Evolutionary conservation across 2,329 filamentous ascomycete species (phyloP), one percentile per base, ranked within the genome.

Genomic region (Cytospora mali): DNA sequence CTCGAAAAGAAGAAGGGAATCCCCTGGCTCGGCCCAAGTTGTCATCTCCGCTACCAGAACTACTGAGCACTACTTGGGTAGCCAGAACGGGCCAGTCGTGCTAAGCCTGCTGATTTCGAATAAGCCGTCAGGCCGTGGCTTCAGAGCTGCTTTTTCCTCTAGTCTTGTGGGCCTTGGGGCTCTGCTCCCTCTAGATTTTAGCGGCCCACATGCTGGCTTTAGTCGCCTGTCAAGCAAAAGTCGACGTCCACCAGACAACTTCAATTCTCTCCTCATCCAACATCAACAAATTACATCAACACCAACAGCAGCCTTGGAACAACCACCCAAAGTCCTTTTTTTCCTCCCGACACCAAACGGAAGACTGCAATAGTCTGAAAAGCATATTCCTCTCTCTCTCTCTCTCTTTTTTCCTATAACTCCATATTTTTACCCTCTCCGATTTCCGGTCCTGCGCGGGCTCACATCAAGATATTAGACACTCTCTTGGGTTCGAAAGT

Each of bases 31-130:
- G n/a, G n/a, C n/a, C n/a, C n/a, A n/a, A n/a, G n/a, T n/a, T n/a
- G n/a, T n/a, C n/a, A n/a, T n/a, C n/a, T n/a, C n/a, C n/a, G n/a
- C n/a, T n/a, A n/a, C n/a, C n/a, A n/a, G n/a, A n/a, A n/a, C n/a
- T n/a, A n/a, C n/a, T n/a, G n/a, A n/a, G n/a, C n/a, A n/a, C n/a
- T n/a, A n/a, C n/a, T n/a, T n/a, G n/a, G 42, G 21, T 46, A 46
- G 42, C 42, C 42, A 23, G 42, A 46, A 46, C 42, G 42, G 42
- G 42, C 42, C 42, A 46, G n/a, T 46, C 42, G n/a, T 46, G 42
- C 42, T 46, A 46, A 23, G 21, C 42, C 42, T n/a, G n/a, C 42
- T 46, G 23, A 9, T 23, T 21, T 13, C 11, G 2, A 4, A 2
- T 11, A 23, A 46, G 39, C 16, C n/a, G 35, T 5, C 16, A 2